Evolutionary conservation across 495 filamentous ascomycete species (phyloP).

Genomic region (Melanomma pulvis-pyrius): DNA sequence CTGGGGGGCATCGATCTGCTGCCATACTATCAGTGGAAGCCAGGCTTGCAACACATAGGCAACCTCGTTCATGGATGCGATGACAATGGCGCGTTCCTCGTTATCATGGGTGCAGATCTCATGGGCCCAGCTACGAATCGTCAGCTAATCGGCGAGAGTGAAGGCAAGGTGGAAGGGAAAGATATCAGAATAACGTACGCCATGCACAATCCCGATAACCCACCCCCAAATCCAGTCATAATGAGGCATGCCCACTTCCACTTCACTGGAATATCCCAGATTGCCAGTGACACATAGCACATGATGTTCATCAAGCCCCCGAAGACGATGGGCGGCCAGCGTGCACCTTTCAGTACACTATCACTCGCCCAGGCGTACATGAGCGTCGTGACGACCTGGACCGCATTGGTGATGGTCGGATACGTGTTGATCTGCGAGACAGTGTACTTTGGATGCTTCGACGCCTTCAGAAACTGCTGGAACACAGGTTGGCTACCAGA

Average conservation of each 20-base stretch:
- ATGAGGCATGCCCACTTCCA: conserved; percentile 23
- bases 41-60: conserved; percentile 55
- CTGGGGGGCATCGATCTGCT: conserved; percentile 55
- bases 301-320: conserved; percentile 59
- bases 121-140: conserved; percentile 10
- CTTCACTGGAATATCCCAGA: conserved; percentile 26
- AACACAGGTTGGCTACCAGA: conserved; percentile 38
- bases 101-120: conserved; percentile 27
- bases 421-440: conserved; percentile 44
- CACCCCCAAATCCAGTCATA: conserved; percentile 1
- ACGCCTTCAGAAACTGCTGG: conserved; percentile 34
- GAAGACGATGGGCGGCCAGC: conserved; percentile 60
- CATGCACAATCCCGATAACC: conserved; percentile 18
- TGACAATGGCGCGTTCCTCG: conserved; percentile 26
- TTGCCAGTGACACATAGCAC: conserved; percentile 53
- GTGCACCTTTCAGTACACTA: conserved; percentile 54
- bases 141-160: neutral
- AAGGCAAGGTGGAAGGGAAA: neutral
- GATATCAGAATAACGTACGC: conserved; percentile 8
- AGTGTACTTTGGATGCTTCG: conserved; percentile 30
- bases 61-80: conserved; percentile 48
- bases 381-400: conserved; percentile 53
- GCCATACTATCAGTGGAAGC: conserved; percentile 56
- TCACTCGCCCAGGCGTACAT: conserved; percentile 55
- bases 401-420: conserved; percentile 51